phyloP scores from a whole-genome alignment of 2,329 filamentous ascomycete species.

The Raffaelea albimanens region DNA sequence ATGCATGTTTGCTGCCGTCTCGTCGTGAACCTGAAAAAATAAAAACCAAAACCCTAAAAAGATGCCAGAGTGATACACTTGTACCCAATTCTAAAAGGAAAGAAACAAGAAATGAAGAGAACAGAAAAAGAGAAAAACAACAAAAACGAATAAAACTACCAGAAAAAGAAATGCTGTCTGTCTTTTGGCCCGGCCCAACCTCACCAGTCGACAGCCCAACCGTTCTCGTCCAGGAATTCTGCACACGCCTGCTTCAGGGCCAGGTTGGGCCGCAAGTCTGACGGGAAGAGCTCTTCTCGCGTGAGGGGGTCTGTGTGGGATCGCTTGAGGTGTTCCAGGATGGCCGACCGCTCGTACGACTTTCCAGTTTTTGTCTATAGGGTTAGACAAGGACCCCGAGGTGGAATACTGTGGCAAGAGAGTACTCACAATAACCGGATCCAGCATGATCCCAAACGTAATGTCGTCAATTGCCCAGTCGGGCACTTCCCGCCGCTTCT shows the following conservation, averaged over 20 bases:
- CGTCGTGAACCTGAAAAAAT: too few relatives aligned
- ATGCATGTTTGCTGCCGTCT: too few relatives aligned
- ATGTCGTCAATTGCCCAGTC: slow-evolving; percentile 74
- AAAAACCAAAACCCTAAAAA: too few relatives aligned
- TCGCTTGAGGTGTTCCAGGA: slow-evolving; percentile 75
- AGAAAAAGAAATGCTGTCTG: too few relatives aligned
- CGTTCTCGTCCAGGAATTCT: slow-evolving; percentile 77
- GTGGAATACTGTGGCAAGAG: background rate
- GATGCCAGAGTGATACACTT: too few relatives aligned
- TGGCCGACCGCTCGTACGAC: slow-evolving; percentile 78
- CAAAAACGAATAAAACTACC: too few relatives aligned
- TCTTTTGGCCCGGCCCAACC: background rate
- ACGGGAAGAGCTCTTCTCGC: slow-evolving; percentile 57
- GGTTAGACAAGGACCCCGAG: too few relatives aligned
- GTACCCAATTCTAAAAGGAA: too few relatives aligned
- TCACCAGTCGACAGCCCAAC: slow-evolving; percentile 88
- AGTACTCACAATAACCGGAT: slow-evolving; percentile 48
- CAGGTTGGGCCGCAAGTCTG: slow-evolving; percentile 73
- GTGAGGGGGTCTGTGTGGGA: slow-evolving; percentile 75
- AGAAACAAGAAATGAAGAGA: too few relatives aligned
- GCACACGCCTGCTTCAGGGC: slow-evolving; percentile 58
- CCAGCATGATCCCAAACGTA: slow-evolving; percentile 63
- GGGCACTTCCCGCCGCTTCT: slow-evolving; percentile 51
- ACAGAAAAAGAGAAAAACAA: background rate
- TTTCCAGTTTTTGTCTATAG: slow-evolving; percentile 69